Evolutionary conservation across 2,329 filamentous ascomycete species (phyloP).

Genomic region (Aspergillus sergii): DNA sequence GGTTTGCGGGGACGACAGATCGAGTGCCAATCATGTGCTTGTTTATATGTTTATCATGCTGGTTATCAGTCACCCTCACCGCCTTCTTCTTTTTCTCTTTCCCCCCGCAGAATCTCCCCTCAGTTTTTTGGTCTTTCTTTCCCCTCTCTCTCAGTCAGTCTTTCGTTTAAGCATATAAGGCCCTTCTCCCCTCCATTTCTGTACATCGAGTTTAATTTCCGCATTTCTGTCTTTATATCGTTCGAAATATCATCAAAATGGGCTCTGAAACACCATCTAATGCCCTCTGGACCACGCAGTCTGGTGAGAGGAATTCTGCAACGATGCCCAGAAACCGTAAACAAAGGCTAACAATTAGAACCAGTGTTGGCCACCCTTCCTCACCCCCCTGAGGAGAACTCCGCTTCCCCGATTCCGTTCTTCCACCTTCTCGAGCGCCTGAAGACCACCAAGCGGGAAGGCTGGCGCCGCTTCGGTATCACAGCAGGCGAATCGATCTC

Average conservation of each 20-base stretch:
- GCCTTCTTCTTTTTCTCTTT: constrained; percentile 10
- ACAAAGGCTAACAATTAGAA: not conserved
- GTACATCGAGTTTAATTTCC: not conserved
- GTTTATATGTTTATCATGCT: not conserved
- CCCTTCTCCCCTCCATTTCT: not conserved
- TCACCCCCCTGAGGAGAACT: constrained; percentile 60
- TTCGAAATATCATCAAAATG: constrained; percentile 23
- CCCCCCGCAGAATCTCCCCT: constrained; percentile 4
- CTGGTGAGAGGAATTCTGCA: constrained; percentile 29
- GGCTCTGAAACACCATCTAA: constrained; percentile 30
- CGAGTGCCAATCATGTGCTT: not conserved
- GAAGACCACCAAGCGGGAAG: constrained; percentile 95
- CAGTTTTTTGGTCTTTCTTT: constrained; percentile 7
- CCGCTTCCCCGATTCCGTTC: constrained; percentile 79
- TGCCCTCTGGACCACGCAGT: constrained; percentile 38
- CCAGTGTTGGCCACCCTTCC: constrained; percentile 67
- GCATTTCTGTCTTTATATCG: not conserved
- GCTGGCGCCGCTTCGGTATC: constrained; percentile 89
- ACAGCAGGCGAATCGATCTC: constrained; percentile 79
- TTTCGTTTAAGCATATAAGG: constrained; percentile 1
- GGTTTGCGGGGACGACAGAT: constrained; percentile 7
- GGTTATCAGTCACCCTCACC: constrained; percentile 6
- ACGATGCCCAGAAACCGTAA: constrained; percentile 3
- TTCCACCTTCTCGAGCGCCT: constrained; percentile 92
- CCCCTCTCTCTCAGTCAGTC: constrained; percentile 12